Percentiles rank a stretch among this genome's conserved stretches.
Conservation (phyloP, 495 filamentous ascomycete genomes). For the Penicillium argentinense region DNA sequence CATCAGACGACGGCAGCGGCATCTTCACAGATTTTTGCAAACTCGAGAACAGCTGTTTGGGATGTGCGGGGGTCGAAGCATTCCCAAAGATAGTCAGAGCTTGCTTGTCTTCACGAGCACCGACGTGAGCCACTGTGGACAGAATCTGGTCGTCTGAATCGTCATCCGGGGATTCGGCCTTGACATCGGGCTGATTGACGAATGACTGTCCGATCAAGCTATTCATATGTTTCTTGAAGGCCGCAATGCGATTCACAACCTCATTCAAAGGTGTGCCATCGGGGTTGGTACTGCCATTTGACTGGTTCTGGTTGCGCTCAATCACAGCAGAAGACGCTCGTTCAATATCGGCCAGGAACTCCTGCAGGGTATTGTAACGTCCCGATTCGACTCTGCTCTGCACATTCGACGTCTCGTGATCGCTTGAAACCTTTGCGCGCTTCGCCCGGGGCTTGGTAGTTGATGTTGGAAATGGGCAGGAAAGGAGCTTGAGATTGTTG, state of each 20-base stretch:
- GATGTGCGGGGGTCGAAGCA: constrained; percentile 33
- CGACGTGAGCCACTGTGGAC: constrained; percentile 20
- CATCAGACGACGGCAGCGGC: constrained; percentile 35
- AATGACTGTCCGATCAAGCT: constrained; percentile 45
- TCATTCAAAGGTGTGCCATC: constrained; percentile 39
- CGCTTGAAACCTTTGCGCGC: constrained; percentile 46
- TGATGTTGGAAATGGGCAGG: constrained; percentile 41
- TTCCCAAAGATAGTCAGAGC: constrained; percentile 65
- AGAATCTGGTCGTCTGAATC: constrained; percentile 34
- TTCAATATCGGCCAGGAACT: constrained; percentile 51
- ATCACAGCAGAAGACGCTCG: constrained; percentile 46
- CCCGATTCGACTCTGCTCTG: constrained; percentile 39
- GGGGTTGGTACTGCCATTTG: constrained; percentile 26
- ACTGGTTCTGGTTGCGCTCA: constrained; percentile 42
- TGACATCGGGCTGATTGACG: constrained; percentile 37
- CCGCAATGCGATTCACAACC: constrained; percentile 42
- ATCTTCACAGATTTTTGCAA: constrained; percentile 56
- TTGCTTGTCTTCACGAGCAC: constrained; percentile 47
- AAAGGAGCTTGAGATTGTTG: constrained; percentile 44
- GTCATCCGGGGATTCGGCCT: constrained; percentile 41
- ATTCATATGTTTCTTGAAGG: constrained; percentile 52
- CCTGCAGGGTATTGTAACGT: constrained; percentile 47
- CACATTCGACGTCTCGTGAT: constrained; percentile 41
- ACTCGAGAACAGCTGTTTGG: constrained; percentile 83
- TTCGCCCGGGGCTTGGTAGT: constrained; percentile 48